Evolutionary conservation across 768 basidiomycete species (phyloP).

Genomic region (Lactifluus echinatus): DNA sequence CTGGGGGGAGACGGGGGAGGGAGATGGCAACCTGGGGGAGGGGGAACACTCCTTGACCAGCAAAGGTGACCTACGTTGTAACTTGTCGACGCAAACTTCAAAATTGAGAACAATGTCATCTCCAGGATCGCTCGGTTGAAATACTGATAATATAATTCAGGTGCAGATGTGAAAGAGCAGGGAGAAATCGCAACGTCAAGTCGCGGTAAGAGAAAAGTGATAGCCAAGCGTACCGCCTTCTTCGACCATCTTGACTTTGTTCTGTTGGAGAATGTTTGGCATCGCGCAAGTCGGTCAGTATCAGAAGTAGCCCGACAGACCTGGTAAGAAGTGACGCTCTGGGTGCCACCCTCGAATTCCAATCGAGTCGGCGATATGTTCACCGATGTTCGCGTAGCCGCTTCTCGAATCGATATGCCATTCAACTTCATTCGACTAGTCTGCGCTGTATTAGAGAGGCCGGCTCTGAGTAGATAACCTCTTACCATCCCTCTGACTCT

Average conservation of each 20-base stretch:
- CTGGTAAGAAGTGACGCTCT: constrained; percentile 12
- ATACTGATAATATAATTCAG: constrained; percentile 6
- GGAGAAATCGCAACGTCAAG: constrained; percentile 14
- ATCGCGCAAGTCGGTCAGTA: constrained; percentile 10
- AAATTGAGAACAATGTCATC: constrained; percentile 17
- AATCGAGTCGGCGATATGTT: constrained; percentile 14
- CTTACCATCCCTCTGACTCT: constrained; percentile 10
- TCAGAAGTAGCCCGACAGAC: constrained; percentile 11
- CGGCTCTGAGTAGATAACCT: neutral
- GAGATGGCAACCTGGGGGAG: neutral
- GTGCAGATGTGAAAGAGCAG: neutral
- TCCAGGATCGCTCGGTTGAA: constrained; percentile 18
- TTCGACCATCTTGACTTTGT: constrained; percentile 16
- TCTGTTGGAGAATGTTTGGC: neutral
- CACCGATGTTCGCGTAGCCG: constrained; percentile 10
- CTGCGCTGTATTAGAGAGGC: neutral
- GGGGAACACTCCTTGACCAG: constrained; percentile 12
- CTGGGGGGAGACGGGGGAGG: neutral
- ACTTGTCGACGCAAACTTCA: constrained; percentile 1
- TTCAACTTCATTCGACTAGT: constrained; percentile 8
- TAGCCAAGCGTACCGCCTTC: constrained; percentile 9
- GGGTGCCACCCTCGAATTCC: constrained; percentile 9
- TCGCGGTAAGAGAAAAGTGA: neutral
- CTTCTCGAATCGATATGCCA: neutral
- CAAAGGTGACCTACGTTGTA: constrained; percentile 9